Evolutionary conservation across 2,329 filamentous ascomycete genomes (phyloP).

Genomic region (Esteya vermicola): DNA sequence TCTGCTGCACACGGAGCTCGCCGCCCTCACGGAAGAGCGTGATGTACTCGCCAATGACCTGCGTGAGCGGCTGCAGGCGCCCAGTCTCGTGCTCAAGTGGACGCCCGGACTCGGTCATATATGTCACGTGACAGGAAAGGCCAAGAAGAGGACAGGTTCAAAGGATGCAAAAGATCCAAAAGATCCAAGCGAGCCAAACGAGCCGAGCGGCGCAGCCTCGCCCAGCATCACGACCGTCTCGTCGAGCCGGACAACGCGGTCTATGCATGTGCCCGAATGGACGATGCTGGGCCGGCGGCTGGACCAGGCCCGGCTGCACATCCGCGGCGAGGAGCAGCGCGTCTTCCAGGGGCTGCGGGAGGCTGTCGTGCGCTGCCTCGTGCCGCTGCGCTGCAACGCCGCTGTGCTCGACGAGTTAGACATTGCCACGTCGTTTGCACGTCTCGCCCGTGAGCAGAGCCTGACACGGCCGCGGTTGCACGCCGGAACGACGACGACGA

Average conservation of each 20-base stretch:
- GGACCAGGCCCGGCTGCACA: constrained; percentile 62
- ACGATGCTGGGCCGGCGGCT: constrained; percentile 64
- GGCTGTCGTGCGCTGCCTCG: constrained; percentile 64
- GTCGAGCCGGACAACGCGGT: constrained; percentile 69
- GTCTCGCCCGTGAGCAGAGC: constrained; percentile 58
- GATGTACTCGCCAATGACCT: constrained; percentile 43
- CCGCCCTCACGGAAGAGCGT: constrained; percentile 46
- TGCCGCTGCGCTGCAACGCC: constrained; percentile 79
- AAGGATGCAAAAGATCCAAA: too few species aligned
- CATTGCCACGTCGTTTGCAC: constrained; percentile 73
- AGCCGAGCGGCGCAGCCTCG: constrained; percentile 11
- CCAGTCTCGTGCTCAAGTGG: constrained; percentile 68
- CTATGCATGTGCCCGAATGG: constrained; percentile 78
- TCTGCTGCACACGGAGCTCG: constrained; percentile 54
- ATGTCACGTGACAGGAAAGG: constrained; percentile 75
- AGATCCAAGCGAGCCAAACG: too few species aligned
- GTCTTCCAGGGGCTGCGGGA: constrained; percentile 65
- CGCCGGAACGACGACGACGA: constrained; percentile 49
- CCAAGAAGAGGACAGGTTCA: constrained; percentile 19
- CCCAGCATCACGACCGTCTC: constrained; percentile 43
- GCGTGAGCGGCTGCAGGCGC: constrained; percentile 42
- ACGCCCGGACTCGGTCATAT: constrained; percentile 78
- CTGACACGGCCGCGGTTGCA: constrained; percentile 64
- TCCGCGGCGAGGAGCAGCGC: constrained; percentile 69
- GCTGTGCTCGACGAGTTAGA: constrained; percentile 89